Evolutionary conservation across 345 rosid genomes (phyloP).

Genomic region (Kernera saxatilis): DNA sequence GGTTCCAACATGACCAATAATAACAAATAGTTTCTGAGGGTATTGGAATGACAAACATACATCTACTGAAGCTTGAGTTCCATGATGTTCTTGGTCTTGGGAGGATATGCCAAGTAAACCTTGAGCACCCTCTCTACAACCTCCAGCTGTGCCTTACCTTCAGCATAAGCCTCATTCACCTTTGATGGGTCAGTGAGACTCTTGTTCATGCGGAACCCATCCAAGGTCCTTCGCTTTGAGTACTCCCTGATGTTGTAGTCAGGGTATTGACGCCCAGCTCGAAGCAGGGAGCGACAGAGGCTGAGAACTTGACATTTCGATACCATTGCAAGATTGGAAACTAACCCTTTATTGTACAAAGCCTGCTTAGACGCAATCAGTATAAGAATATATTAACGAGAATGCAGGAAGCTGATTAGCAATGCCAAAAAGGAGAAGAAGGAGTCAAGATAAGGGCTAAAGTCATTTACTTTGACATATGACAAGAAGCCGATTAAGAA

Average conservation of each 20-base stretch:
- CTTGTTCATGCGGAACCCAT: constrained; percentile 57
- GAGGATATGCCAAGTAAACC: constrained; percentile 66
- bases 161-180: constrained; percentile 46
- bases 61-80: constrained; percentile 41
- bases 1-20: neutral
- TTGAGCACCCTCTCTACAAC: constrained; percentile 61
- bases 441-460: neutral
- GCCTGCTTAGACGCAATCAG: constrained; percentile 2
- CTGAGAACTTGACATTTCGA: constrained; percentile 40
- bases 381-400: neutral
- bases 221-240: constrained; percentile 63
- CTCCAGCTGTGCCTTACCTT: constrained; percentile 59
- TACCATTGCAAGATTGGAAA: constrained; percentile 16
- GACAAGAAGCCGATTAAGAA: neutral
- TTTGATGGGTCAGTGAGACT: constrained; percentile 44
- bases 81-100: constrained; percentile 77
- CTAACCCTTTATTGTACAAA: neutral
- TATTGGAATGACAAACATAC: constrained; percentile 5
- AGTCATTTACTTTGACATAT: neutral
- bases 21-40: neutral
- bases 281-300: constrained; percentile 65
- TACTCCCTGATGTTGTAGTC: constrained; percentile 89
- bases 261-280: constrained; percentile 55
- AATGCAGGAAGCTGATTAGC: neutral
- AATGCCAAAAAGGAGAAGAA: neutral